Evolutionary conservation across 306 rosid species (phyloP), one percentile per base, ranked within the genome.

Genomic region (Vicia villosa): DNA sequence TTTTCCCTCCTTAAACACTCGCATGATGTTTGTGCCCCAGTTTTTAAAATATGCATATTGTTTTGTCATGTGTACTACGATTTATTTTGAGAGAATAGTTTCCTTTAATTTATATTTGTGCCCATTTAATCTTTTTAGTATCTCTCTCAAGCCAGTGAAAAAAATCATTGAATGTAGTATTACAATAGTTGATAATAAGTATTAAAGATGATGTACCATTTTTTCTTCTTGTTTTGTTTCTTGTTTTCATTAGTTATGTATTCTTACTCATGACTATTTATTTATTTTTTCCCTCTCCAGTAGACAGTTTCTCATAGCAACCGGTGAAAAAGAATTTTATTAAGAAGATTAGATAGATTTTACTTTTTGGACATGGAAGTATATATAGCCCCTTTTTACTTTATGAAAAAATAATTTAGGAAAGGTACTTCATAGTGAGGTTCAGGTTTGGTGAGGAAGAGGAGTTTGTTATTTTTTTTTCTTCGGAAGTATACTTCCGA

Each of bases 261-360:
- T 43, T 71, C 51, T 66, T 51, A 38, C 5, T 58, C 4, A 15
- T 56, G 60, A 40, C 6, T 54, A 16, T 68, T 57, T 26, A 42
- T 42, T 34, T 54, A 20, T 42, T 63, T 17, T 40, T 51, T 69
- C 0, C 7, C 41, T 12, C n/a, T 42, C 1, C 20, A 21, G 57
- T 80, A 77, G 85, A 77, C 30, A 77, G 82, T 73, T 82, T 69
- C 74, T 82, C 82, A 51, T 81, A 77, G 80, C 77, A 50, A 58
- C 74, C 10, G 63, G 15, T 68, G 77, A 70, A 40, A 71, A 61
- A 77, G 74, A 68, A 58, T 57, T 30, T 42, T 68, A 9, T 46
- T 63, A 16, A 5, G 66, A 68, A 69, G 74, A 46, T 32, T 69
- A 77, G 74, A 43, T 74, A 82, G 70, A 51, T 57, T 81, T 73